Evolutionary conservation across 2,329 filamentous ascomycete genomes (phyloP), one percentile per base, ranked within the genome.

Genomic region (Ceratocystis alfenasii): DNA sequence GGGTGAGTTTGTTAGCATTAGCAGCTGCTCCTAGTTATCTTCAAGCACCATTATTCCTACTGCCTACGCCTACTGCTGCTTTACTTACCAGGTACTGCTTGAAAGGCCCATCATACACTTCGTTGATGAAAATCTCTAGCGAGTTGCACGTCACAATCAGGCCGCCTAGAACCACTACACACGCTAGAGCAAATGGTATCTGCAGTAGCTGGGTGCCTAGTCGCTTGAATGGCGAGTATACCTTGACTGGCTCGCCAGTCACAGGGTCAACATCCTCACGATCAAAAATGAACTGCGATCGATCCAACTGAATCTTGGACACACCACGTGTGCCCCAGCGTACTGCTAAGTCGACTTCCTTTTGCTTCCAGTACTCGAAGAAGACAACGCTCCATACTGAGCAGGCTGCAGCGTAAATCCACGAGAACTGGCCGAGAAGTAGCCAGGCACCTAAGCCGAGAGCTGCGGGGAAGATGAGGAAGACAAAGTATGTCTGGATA

Each of bases 341-440:
- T 17, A 96, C 84, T 7, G 87, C 87, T 6, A 97, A 79, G 72
- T 97, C 92, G 1, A 86, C 80, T 75, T 97, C 90, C 74, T 95
- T 90, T 71, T 93, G 88, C 77, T 95, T 96, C 93, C 93, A 97
- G 75, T 89, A 96, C 74, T 97, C 93, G 66, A 95, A 88, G 73
- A 96, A 96, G 61, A 93, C 78, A 2, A 94, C 86, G 66, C 87
- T 87, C 90, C 92, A 96, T n/a, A 96, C 77, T 44, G 86, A 87
- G 72, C 87, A 92, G 57, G 87, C 80, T 0, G 92, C 74, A 15
- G 88, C 89, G 71, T 95, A 96, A 62, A 91, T 75, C 66, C 86
- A 83, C 1, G 92, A 96, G 76, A 91, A 97, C 66, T 87, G 83
- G 7, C 90, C 90, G 0, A 96, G 79, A n/a, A 95, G 78, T 36